These are phyloP conservation scores for Aspergillus neotritici DNA, from an alignment of 2,329 filamentous ascomycete species.

Conservation along the genomic window DNA sequence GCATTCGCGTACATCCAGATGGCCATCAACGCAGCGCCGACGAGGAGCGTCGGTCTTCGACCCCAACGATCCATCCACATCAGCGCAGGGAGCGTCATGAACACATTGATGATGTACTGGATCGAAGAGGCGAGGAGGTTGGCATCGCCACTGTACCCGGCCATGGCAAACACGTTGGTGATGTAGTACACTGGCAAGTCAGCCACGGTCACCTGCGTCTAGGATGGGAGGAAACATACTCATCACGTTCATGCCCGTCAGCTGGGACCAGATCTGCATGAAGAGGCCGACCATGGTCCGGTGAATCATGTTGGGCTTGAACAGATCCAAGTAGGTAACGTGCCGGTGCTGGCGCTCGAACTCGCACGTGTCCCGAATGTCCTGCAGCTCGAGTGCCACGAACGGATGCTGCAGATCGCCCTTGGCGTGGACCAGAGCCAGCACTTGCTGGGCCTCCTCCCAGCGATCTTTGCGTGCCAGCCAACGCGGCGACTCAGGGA, in stretches of 20 bases:
- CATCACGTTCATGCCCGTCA: conserved; percentile 73
- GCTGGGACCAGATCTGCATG: conserved; percentile 68
- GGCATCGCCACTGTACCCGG: conserved; percentile 55
- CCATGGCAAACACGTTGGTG: conserved; percentile 66
- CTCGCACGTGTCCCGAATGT: conserved; percentile 68
- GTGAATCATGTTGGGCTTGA: conserved; percentile 69
- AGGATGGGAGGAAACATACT: conserved; percentile 21
- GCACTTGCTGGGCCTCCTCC: conserved; percentile 47
- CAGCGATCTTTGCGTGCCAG: conserved; percentile 57
- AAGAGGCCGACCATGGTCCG: conserved; percentile 66
- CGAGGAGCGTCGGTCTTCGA: conserved; percentile 61
- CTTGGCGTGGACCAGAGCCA: conserved; percentile 56
- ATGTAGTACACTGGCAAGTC: conserved; percentile 56
- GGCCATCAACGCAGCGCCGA: conserved; percentile 60
- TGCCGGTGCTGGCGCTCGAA: conserved; percentile 66
- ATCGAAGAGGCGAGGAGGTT: conserved; percentile 63
- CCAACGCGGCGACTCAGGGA: conserved; percentile 59
- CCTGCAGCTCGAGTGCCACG: conserved; percentile 61
- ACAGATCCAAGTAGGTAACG: conserved; percentile 65
- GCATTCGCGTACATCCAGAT: conserved; percentile 42
- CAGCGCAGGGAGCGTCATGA: conserved; percentile 71
- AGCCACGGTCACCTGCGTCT: not conserved
- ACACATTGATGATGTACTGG: conserved; percentile 72
- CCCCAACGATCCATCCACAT: conserved; percentile 72
- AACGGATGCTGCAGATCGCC: conserved; percentile 61